Conservation (phyloP, 2,329 filamentous ascomycete genomes). For the Trichophaea hybrida region DNA sequence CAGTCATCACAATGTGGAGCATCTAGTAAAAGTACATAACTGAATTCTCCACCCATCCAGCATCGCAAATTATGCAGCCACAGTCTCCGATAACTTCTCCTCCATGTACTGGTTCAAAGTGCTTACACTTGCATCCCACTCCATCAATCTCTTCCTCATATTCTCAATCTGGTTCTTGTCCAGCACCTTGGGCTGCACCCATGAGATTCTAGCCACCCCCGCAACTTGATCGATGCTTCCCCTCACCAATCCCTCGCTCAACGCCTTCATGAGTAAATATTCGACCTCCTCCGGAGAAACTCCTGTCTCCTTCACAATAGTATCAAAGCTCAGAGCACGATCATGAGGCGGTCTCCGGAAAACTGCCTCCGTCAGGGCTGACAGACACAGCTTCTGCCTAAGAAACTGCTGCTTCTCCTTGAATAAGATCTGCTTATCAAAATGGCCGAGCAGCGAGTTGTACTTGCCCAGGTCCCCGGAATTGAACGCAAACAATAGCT, state of each 20-base stretch:
- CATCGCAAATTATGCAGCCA: constrained; percentile 5
- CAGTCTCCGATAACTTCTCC: constrained; percentile 21
- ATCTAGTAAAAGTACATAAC: constrained; percentile 1
- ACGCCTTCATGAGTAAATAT: constrained; percentile 97
- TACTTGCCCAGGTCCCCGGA: constrained; percentile 81
- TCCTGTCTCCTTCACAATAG: constrained; percentile 84
- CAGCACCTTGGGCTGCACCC: constrained; percentile 96
- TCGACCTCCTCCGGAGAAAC: constrained; percentile 85
- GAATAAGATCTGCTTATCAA: constrained; percentile 65
- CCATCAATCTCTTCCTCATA: constrained; percentile 74
- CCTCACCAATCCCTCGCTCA: constrained; percentile 76
- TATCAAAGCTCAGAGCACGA: constrained; percentile 79
- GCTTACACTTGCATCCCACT: constrained; percentile 95
- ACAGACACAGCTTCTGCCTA: constrained; percentile 95
- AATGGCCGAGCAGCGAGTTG: constrained; percentile 66
- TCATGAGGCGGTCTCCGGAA: constrained; percentile 93
- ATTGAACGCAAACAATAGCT: constrained; percentile 97
- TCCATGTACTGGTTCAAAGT: constrained; percentile 42
- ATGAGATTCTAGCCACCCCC: constrained; percentile 85
- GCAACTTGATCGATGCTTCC: constrained; percentile 96
- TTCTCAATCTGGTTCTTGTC: constrained; percentile 89
- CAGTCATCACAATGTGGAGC: neutral
- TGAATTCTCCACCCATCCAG: neutral
- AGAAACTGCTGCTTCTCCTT: constrained; percentile 68
- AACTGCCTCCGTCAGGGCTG: constrained; percentile 85